Conservation (phyloP, 306 rosid genomes). For the Mimosa pudica region DNA sequence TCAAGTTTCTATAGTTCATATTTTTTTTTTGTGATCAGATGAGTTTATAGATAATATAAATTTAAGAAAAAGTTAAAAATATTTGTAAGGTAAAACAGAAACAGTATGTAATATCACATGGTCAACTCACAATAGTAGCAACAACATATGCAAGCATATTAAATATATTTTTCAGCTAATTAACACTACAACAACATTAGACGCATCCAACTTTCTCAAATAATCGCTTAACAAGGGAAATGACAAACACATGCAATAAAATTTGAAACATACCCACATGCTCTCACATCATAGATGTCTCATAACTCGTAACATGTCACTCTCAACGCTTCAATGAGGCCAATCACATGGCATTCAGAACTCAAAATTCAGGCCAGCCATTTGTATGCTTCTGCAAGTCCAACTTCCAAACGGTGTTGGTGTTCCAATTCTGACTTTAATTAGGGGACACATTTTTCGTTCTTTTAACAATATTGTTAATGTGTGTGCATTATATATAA, state of each 20-base stretch:
- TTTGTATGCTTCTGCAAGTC: background rate
- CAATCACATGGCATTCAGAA: conserved; percentile 6
- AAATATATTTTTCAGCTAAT: background rate
- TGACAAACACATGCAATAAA: conserved; percentile 13
- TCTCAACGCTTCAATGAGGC: background rate
- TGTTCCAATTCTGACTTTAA: background rate
- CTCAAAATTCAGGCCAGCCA: background rate
- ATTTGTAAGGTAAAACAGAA: no score
- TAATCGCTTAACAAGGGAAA: background rate
- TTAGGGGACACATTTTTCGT: background rate
- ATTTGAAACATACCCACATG: conserved; percentile 25
- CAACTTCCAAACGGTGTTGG: background rate
- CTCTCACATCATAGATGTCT: background rate
- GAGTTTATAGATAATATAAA: no score
- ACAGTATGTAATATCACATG: no score
- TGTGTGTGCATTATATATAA: no score
- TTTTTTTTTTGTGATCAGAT: no score
- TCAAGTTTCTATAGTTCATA: no score
- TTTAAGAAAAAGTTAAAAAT: no score
- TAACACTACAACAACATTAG: background rate
- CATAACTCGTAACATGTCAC: background rate
- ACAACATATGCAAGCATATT: background rate
- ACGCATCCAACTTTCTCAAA: background rate
- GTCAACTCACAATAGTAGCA: no score
- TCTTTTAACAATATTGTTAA: background rate